A percentile compares a stretch with the other conserved stretches of the same genome.
phyloP scores from a whole-genome alignment of 306 rosid genomes.

The Vigna mungo region DNA sequence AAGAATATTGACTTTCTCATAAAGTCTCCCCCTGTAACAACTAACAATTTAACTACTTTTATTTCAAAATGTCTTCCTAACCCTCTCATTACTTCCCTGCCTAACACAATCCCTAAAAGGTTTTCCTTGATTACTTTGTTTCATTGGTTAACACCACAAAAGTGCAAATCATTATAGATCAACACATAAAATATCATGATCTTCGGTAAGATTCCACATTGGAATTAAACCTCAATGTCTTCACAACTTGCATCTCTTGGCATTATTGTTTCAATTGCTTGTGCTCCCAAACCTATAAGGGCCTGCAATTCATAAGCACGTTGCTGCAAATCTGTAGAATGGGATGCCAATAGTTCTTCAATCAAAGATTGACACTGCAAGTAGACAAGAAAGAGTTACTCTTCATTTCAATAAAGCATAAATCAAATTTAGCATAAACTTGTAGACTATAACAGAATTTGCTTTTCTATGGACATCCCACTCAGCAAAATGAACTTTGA shows the following conservation, averaged over 20 bases:
- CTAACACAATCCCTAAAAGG: neutral
- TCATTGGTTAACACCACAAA: neutral
- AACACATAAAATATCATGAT: constrained; percentile 15
- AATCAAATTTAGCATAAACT: constrained; percentile 37
- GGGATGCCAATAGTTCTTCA: constrained; percentile 84
- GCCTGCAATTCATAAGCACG: constrained; percentile 94
- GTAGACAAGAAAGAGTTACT: constrained; percentile 39
- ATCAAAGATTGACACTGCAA: constrained; percentile 80
- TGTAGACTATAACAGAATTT: neutral
- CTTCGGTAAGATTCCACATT: constrained; percentile 8
- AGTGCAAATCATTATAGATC: constrained; percentile 3
- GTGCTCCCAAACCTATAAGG: constrained; percentile 61
- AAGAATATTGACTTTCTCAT: no score
- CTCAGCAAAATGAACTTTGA: constrained; percentile 1
- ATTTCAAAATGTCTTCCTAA: no score
- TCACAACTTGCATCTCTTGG: constrained; percentile 88
- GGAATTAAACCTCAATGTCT: constrained; percentile 72
- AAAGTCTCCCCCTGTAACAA: no score
- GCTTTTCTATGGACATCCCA: constrained; percentile 4
- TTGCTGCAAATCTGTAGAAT: constrained; percentile 93
- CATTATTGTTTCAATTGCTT: constrained; percentile 62
- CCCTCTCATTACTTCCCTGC: no score
- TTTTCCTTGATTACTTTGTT: neutral
- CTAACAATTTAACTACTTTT: no score
- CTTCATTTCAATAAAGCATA: neutral